Conservation (phyloP, 164 flowering plant species). For the Houttuynia cordata region DNA sequence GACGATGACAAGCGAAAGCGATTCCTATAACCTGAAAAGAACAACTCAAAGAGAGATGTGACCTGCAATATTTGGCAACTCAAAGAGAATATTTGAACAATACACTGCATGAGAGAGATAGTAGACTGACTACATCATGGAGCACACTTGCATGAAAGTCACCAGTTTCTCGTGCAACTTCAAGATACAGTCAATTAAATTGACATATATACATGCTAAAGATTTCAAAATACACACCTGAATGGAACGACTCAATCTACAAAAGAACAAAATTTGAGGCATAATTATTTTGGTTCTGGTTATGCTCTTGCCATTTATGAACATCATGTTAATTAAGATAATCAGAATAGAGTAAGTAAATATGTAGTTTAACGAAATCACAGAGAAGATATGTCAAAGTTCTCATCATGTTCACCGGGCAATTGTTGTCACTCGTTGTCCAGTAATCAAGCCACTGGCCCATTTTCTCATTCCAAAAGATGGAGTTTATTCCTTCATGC, state of each 20-base stretch:
- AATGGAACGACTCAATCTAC: constrained; percentile 55
- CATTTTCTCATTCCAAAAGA: constrained; percentile 67
- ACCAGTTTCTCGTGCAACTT: too few species aligned
- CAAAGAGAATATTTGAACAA: too few species aligned
- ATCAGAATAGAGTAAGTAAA: not conserved
- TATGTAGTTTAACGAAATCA: not conserved
- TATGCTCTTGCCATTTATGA: constrained; percentile 36
- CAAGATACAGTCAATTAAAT: too few species aligned
- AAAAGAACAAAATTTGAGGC: constrained; percentile 86
- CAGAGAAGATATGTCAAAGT: too few species aligned
- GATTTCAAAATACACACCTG: constrained; percentile 33
- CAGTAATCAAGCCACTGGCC: constrained; percentile 94
- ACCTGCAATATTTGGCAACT: too few species aligned
- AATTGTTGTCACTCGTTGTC: constrained; percentile 24
- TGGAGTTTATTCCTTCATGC: constrained; percentile 35
- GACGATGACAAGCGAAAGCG: too few species aligned
- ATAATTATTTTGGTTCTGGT: constrained; percentile 51
- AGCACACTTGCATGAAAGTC: too few species aligned
- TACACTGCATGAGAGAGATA: too few species aligned
- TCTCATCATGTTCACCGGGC: constrained; percentile 20
- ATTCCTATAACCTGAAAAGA: too few species aligned
- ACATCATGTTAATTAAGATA: constrained; percentile 25
- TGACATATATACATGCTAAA: not conserved
- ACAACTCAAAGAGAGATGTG: too few species aligned
- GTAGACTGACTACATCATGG: too few species aligned